These are phyloP conservation scores for Cryptococcus sp. DNA, from an alignment of 1,284 basidiomycete genomes.

Conservation along the genomic window DNA sequence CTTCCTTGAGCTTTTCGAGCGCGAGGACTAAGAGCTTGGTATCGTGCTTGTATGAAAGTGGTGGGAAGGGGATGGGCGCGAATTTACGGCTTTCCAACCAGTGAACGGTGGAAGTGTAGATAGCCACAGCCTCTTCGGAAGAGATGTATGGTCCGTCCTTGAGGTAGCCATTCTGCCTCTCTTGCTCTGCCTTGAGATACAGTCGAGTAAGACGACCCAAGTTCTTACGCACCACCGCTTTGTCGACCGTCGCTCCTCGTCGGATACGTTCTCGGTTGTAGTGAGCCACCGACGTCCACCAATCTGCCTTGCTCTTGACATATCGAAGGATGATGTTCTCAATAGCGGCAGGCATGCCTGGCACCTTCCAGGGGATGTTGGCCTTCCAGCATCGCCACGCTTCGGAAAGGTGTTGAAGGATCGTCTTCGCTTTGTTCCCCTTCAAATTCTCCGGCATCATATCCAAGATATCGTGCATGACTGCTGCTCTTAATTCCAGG, in stretches of 20 bases:
- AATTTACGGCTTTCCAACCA: conserved; percentile 95
- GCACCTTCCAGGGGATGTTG: conserved; percentile 68
- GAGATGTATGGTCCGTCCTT: conserved; percentile 98
- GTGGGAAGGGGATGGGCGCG: conserved; percentile 96
- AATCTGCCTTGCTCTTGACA: conserved; percentile 99
- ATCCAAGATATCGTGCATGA: conserved; percentile 98
- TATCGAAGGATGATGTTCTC: conserved; percentile 99
- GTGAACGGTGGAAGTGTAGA: conserved; percentile 95
- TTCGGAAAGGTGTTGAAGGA: conserved; percentile 94
- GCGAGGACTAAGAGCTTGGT: conserved; percentile 93
- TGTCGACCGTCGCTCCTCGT: conserved; percentile 95
- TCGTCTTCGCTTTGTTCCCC: conserved; percentile 98
- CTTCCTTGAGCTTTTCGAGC: conserved; percentile 94
- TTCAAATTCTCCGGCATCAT: conserved; percentile 99
- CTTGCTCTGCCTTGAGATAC: conserved; percentile 96
- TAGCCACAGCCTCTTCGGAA: conserved; percentile 94
- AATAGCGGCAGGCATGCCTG: conserved; percentile 74
- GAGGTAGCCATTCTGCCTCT: conserved; percentile 92
- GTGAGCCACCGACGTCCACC: conserved; percentile 90
- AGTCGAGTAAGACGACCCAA: conserved; percentile 62
- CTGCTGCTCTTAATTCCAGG: conserved; percentile 93
- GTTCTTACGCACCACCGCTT: conserved; percentile 71
- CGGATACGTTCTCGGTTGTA: conserved; percentile 60
- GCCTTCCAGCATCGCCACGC: conserved; percentile 99
- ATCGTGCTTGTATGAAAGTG: conserved; percentile 95